Conservation (phyloP, 176 grass and related monocot genomes). For the Bolboschoenus planiculmis region DNA sequence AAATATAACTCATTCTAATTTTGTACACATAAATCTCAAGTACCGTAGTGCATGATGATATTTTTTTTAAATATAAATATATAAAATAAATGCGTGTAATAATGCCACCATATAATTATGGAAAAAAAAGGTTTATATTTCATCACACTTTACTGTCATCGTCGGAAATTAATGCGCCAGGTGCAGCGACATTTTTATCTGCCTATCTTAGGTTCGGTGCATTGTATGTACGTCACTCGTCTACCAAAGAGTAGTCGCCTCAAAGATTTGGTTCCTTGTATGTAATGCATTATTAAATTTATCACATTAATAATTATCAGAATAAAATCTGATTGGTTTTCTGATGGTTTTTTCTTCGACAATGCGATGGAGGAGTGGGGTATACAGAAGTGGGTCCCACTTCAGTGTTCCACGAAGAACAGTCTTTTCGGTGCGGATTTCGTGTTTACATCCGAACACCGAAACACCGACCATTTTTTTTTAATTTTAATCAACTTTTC, state of each 20-base stretch:
- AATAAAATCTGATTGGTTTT: too few species aligned
- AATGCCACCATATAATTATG: neutral
- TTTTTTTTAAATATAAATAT: too few species aligned
- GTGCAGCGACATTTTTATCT: neutral
- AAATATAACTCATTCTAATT: neutral
- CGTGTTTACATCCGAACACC: neutral
- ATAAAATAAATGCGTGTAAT: too few species aligned
- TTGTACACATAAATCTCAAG: neutral
- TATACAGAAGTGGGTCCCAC: slow-evolving; percentile 1
- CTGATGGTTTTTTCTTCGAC: too few species aligned
- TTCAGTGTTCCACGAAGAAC: neutral
- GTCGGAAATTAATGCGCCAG: neutral
- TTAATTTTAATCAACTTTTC: too few species aligned
- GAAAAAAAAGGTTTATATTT: neutral
- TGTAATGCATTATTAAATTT: neutral
- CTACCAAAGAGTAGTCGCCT: neutral
- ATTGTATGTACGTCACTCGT: neutral
- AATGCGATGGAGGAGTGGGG: slow-evolving; percentile 8
- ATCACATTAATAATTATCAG: too few species aligned
- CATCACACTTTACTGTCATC: neutral
- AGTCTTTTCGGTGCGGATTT: slow-evolving; percentile 27
- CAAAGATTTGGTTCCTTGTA: slow-evolving; percentile 9
- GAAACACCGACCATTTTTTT: too few species aligned
- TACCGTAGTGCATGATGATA: neutral
- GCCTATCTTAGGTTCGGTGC: neutral